Evolutionary conservation across 2,329 filamentous ascomycete species (phyloP).

Genomic region (Dactylonectria macrodidyma): DNA sequence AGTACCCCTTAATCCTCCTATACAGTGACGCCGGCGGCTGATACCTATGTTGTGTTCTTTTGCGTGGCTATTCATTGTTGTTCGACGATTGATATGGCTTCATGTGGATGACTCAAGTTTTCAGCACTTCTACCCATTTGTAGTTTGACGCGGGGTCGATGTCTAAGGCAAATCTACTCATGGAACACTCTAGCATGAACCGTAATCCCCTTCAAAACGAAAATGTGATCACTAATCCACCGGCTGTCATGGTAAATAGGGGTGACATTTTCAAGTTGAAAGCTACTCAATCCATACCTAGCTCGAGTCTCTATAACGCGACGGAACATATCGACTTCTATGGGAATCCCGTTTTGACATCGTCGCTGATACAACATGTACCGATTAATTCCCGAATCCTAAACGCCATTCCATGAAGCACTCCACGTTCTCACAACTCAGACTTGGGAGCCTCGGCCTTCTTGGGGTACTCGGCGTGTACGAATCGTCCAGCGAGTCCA

Average conservation of each 20-base stretch:
- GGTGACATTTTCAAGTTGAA: neutral
- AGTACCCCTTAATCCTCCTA: neutral
- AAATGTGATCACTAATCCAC: too few species aligned
- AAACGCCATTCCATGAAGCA: slow-evolving; percentile 39
- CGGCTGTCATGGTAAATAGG: too few species aligned
- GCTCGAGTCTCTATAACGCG: neutral
- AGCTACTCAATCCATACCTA: neutral
- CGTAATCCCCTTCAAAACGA: too few species aligned
- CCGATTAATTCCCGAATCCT: slow-evolving; percentile 21
- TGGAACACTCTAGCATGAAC: too few species aligned
- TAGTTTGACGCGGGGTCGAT: too few species aligned
- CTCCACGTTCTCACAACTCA: slow-evolving; percentile 27
- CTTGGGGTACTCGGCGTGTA: slow-evolving; percentile 36
- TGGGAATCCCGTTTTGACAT: neutral
- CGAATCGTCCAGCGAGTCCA: slow-evolving; percentile 56
- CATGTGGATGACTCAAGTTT: neutral
- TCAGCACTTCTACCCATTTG: neutral
- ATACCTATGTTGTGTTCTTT: neutral
- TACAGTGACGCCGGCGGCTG: neutral
- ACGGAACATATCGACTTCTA: slow-evolving; percentile 3
- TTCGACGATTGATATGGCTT: neutral
- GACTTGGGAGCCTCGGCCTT: slow-evolving; percentile 38
- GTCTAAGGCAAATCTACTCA: too few species aligned
- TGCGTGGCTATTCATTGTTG: neutral
- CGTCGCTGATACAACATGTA: neutral